phyloP scores from a whole-genome alignment of 129 eudicot genomes.

The Flaveria ramosissima region DNA sequence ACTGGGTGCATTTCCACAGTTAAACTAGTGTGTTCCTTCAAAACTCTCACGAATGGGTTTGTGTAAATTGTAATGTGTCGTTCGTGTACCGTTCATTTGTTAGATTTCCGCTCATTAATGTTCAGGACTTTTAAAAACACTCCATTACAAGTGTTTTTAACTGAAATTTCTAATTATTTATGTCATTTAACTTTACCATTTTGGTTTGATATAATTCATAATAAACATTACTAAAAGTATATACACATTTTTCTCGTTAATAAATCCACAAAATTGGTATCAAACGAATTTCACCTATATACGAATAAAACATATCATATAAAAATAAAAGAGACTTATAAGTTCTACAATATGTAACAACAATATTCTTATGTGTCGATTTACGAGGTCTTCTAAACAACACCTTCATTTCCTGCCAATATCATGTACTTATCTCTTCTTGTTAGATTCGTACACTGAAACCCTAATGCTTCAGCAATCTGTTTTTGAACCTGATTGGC shows the following conservation, averaged over 20 bases:
- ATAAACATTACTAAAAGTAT: background rate
- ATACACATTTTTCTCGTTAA: background rate
- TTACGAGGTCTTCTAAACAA: constrained; percentile 17
- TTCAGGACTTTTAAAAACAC: no score
- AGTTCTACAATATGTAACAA: background rate
- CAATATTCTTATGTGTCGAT: background rate
- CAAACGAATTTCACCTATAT: background rate
- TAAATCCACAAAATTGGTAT: background rate
- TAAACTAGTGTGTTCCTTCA: no score
- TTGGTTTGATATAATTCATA: background rate
- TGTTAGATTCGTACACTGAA: constrained; percentile 57
- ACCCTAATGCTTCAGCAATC: constrained; percentile 52
- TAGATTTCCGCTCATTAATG: no score
- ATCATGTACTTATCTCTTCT: constrained; percentile 65
- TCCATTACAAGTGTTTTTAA: no score
- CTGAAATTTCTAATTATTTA: no score
- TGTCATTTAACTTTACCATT: no score
- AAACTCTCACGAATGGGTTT: no score
- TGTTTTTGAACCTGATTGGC: constrained; percentile 55
- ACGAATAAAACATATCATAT: background rate
- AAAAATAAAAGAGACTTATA: background rate
- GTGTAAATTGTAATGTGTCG: no score
- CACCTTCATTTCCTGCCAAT: constrained; percentile 65
- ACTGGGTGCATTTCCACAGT: no score
- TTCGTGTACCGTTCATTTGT: no score